Conservation (phyloP, 495 filamentous ascomycete genomes). For the Podospora comata region DNA sequence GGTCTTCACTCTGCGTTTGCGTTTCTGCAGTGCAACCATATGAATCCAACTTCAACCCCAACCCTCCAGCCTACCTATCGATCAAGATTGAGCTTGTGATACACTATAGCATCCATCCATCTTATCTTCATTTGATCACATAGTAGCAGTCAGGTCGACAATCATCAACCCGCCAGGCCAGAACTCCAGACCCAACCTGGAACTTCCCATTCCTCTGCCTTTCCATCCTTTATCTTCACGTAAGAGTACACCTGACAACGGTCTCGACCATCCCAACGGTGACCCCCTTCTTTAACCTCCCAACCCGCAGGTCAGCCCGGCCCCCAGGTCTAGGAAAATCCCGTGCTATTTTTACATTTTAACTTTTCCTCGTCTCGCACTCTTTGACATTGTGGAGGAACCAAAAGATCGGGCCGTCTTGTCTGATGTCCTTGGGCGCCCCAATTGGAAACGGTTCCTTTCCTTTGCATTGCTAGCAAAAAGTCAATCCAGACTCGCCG, state of each 20-base stretch:
- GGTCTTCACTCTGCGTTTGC: background rate
- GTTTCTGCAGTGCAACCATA: conserved; percentile 5
- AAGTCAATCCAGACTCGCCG: background rate
- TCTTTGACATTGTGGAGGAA: background rate
- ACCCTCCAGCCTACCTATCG: background rate
- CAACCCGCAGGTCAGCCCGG: background rate
- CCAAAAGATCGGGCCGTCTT: background rate
- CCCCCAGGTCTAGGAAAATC: background rate
- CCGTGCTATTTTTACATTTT: background rate
- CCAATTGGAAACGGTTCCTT: background rate
- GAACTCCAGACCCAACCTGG: background rate
- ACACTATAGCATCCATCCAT: background rate
- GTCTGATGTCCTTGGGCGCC: no score
- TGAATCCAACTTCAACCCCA: conserved; percentile 1
- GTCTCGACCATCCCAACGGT: background rate
- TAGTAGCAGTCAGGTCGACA: background rate
- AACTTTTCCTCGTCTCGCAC: background rate
- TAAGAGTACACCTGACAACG: background rate
- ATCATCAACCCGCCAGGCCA: background rate
- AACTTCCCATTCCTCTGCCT: background rate
- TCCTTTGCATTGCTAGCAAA: background rate
- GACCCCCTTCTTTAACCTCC: background rate
- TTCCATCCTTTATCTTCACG: background rate
- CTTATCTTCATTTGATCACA: background rate
- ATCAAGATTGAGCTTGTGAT: background rate